phyloP scores from a whole-genome alignment of 202 grass and related monocot species.

The Setaria viridis region DNA sequence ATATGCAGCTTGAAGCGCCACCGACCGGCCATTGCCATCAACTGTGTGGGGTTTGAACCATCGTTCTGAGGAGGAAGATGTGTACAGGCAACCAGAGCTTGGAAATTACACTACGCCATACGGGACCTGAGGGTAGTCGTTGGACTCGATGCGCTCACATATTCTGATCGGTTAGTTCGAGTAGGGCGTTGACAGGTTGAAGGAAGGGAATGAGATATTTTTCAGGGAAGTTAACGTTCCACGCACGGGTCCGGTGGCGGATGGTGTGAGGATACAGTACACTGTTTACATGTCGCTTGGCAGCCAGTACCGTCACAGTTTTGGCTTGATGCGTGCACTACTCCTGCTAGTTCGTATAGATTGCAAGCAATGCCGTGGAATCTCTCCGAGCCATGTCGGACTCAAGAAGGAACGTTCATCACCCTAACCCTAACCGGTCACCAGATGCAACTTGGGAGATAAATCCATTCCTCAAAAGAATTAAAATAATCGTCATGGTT shows the following conservation, averaged over 20 bases:
- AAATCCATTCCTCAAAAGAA: neutral
- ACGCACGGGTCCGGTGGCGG: constrained; percentile 10
- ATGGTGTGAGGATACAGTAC: constrained; percentile 26
- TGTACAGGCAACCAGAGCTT: no score
- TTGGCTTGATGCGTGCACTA: constrained; percentile 20
- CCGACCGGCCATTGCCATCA: no score
- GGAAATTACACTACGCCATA: no score
- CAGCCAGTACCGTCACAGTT: neutral
- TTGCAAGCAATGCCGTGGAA: constrained; percentile 11
- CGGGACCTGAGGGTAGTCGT: no score
- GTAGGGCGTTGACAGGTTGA: neutral
- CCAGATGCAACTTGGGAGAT: neutral
- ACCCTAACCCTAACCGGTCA: neutral
- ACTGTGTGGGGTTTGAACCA: no score
- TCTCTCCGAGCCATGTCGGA: neutral
- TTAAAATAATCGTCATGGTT: neutral
- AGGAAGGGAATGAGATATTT: constrained; percentile 24
- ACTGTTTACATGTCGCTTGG: neutral
- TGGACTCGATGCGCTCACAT: no score
- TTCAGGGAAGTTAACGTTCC: neutral
- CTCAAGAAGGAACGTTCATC: constrained; percentile 20
- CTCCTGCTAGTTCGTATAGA: neutral
- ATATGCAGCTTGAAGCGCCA: no score
- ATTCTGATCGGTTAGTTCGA: neutral
- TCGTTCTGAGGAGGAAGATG: no score